Evolutionary conservation across 2,329 filamentous ascomycete genomes (phyloP).

Genomic region (Aspergillus latus): DNA sequence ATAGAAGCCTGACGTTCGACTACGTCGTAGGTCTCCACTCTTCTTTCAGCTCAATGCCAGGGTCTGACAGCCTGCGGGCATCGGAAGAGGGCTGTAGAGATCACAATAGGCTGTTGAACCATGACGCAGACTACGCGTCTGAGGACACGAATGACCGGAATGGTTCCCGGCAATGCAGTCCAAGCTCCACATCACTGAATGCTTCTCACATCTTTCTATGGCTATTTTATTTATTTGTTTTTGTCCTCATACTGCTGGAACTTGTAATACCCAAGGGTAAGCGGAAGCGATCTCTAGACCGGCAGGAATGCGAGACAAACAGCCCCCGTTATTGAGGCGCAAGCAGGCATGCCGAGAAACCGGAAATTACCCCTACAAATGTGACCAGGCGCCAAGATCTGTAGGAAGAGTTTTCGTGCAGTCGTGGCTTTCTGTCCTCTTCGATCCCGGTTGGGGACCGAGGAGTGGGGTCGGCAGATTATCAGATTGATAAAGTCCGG

Average conservation of each 20-base stretch:
- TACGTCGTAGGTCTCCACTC: background rate
- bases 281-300: no score
- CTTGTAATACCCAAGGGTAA: no score
- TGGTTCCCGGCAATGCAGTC: no score
- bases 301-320: background rate
- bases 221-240: no score
- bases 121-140: background rate
- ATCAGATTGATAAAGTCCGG: conserved; percentile 1
- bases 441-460: no score
- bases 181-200: no score
- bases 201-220: no score
- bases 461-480: background rate
- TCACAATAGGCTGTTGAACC: background rate
- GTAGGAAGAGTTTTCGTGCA: background rate
- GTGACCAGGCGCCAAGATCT: background rate
- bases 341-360: background rate
- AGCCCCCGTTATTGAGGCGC: background rate
- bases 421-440: background rate
- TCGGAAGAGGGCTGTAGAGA: background rate
- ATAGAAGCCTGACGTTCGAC: background rate
- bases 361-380: background rate
- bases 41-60: background rate
- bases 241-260: no score
- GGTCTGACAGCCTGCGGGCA: background rate
- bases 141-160: no score